A percentile compares a stretch with the other conserved stretches of the same genome.
Evolutionary conservation across 1,284 basidiomycete genomes (phyloP).

Genomic region (Cystobasidium pallidum): DNA sequence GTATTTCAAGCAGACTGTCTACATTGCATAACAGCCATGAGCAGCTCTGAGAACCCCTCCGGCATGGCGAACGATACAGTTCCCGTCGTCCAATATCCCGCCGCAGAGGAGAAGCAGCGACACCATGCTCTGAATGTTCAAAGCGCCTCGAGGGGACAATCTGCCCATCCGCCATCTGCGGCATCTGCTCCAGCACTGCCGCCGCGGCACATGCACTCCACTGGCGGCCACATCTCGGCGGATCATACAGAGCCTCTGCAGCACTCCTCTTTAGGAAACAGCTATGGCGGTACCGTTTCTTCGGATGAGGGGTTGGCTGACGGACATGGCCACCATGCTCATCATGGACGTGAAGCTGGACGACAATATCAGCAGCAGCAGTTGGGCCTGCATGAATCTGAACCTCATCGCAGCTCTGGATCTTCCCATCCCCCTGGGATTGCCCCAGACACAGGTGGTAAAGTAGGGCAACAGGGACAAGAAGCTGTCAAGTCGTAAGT

Average conservation of each 20-base stretch:
- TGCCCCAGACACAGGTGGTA: not conserved
- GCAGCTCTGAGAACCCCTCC: not conserved
- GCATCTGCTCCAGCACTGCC: conserved; percentile 19
- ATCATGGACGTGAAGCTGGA: not conserved
- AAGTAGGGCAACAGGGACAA: conserved; percentile 3
- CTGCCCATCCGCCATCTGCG: not conserved
- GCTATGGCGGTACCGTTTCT: not conserved
- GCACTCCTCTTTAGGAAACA: not conserved
- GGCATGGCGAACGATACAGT: not conserved
- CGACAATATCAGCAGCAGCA: not conserved
- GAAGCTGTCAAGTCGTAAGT: conserved; percentile 1
- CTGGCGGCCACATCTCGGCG: not conserved
- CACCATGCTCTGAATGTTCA: not conserved
- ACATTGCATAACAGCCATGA: not conserved
- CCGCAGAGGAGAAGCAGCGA: not conserved
- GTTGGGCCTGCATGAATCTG: not conserved
- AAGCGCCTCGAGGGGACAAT: conserved; percentile 1
- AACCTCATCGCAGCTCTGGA: not conserved
- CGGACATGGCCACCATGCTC: not conserved
- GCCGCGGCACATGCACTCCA: not conserved
- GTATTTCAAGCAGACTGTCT: too few species aligned
- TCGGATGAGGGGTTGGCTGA: not conserved
- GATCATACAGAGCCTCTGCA: not conserved
- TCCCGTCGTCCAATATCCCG: conserved; percentile 5
- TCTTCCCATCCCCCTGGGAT: not conserved